Conservation (phyloP, 1,139 yeast species). For the Candida sp. region DNA sequence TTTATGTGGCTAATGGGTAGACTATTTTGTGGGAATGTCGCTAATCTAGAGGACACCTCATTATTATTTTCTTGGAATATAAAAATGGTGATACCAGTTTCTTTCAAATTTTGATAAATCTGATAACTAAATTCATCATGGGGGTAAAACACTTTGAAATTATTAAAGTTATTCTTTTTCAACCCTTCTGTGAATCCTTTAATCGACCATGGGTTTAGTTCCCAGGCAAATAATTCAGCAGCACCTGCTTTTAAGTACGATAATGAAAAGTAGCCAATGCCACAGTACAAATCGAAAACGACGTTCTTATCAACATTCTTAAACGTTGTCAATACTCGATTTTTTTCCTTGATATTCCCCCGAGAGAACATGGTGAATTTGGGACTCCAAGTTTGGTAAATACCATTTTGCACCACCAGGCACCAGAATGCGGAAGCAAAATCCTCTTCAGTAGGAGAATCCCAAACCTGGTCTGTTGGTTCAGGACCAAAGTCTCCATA, state of each 20-base stretch:
- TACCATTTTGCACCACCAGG: constrained; percentile 65
- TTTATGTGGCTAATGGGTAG: constrained; percentile 59
- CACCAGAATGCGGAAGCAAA: constrained; percentile 70
- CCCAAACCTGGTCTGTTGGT: constrained; percentile 19
- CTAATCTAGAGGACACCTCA: constrained; percentile 40
- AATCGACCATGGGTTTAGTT: constrained; percentile 81
- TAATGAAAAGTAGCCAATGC: constrained; percentile 82
- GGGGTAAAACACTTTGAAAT: constrained; percentile 26
- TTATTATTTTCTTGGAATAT: constrained; percentile 66
- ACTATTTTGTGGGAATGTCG: constrained; percentile 12
- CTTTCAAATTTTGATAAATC: constrained; percentile 6
- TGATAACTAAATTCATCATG: constrained; percentile 25
- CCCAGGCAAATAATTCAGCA: constrained; percentile 66
- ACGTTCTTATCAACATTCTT: constrained; percentile 30
- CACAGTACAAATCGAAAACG: constrained; percentile 74
- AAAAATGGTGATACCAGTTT: constrained; percentile 20
- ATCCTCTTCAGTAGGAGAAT: constrained; percentile 40
- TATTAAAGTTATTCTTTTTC: constrained; percentile 34
- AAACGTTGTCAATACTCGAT: constrained; percentile 50
- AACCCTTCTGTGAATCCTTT: constrained; percentile 66
- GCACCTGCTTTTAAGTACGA: constrained; percentile 62
- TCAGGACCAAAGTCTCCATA: constrained; percentile 65
- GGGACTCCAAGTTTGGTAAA: constrained; percentile 83
- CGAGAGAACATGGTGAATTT: constrained; percentile 82
- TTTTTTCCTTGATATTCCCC: constrained; percentile 85